These are phyloP conservation scores for Butyriboletus loyo DNA, from an alignment of 768 basidiomycete species.

Conservation along the genomic window DNA sequence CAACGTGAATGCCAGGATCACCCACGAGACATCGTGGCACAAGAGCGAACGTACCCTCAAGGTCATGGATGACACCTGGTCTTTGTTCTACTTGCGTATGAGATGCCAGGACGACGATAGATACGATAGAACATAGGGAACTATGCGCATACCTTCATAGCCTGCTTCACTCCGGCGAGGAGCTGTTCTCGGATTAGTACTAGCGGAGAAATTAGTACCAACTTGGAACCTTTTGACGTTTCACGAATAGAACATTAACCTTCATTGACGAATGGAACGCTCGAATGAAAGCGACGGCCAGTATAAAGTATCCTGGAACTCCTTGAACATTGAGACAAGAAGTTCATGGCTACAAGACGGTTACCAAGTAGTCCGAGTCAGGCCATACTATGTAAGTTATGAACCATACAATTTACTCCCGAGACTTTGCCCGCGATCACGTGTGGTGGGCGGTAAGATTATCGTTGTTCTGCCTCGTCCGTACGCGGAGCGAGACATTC, in stretches of 20 bases:
- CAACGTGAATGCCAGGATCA: not conserved
- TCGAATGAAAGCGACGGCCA: constrained; percentile 13
- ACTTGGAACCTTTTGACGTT: not conserved
- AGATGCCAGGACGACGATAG: not conserved
- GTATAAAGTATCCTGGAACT: constrained; percentile 1
- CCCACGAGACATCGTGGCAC: not conserved
- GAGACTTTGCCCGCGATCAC: constrained; percentile 15
- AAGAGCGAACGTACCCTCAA: constrained; percentile 44
- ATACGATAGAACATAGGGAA: not conserved
- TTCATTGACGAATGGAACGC: constrained; percentile 14
- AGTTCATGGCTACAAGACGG: constrained; percentile 10
- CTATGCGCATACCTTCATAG: constrained; percentile 62
- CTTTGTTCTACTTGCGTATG: constrained; percentile 45
- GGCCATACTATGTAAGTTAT: too few species aligned
- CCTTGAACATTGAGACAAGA: constrained; percentile 11
- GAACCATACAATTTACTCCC: not conserved
- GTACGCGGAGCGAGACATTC: too few species aligned
- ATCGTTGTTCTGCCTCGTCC: not conserved
- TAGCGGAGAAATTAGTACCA: constrained; percentile 18
- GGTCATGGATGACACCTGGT: constrained; percentile 53
- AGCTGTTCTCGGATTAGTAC: constrained; percentile 57
- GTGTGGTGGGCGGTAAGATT: constrained; percentile 12
- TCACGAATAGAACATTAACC: constrained; percentile 10
- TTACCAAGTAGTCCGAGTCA: too few species aligned
- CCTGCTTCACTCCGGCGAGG: constrained; percentile 52